These are phyloP conservation scores for Cutaneotrichosporon sp. DNA, from an alignment of 1,284 basidiomycete species.

Conservation along the genomic window DNA sequence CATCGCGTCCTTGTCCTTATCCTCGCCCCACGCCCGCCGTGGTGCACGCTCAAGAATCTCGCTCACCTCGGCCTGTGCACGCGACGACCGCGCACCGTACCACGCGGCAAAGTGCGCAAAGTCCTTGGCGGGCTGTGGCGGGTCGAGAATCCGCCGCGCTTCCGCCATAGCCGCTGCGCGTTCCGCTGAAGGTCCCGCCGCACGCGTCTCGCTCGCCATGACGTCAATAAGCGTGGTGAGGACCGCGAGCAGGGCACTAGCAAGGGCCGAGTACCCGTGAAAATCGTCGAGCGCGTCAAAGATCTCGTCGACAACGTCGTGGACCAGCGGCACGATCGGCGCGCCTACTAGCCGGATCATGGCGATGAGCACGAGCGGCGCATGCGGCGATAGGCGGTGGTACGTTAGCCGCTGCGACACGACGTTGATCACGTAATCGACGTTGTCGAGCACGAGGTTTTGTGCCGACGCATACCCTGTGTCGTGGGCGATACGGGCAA, in stretches of 20 bases:
- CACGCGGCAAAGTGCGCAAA: slow-evolving; percentile 58
- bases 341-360: slow-evolving; percentile 77
- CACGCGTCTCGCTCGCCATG: slow-evolving; percentile 61
- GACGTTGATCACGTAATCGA: slow-evolving; percentile 86
- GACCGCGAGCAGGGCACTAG: slow-evolving; percentile 53
- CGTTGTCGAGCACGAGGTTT: slow-evolving; percentile 81
- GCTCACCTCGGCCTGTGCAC: slow-evolving; percentile 38
- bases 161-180: slow-evolving; percentile 24
- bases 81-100: slow-evolving; percentile 55
- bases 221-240: slow-evolving; percentile 83
- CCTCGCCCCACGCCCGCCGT: slow-evolving; percentile 44
- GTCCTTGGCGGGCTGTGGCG: slow-evolving; percentile 37
- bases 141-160: slow-evolving; percentile 44
- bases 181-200: slow-evolving; percentile 34
- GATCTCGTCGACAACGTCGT: slow-evolving; percentile 88
- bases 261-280: slow-evolving; percentile 68
- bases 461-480: slow-evolving; percentile 75
- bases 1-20: slow-evolving; percentile 10
- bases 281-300: slow-evolving; percentile 89
- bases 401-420: slow-evolving; percentile 73
- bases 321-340: slow-evolving; percentile 75
- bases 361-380: slow-evolving; percentile 62
- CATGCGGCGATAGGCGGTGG: slow-evolving; percentile 60
- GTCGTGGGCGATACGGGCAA: slow-evolving; percentile 62
- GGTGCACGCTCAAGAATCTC: slow-evolving; percentile 61